phyloP scores from a whole-genome alignment of 164 flowering plant species.

The Chloranthus sessilifolius region DNA sequence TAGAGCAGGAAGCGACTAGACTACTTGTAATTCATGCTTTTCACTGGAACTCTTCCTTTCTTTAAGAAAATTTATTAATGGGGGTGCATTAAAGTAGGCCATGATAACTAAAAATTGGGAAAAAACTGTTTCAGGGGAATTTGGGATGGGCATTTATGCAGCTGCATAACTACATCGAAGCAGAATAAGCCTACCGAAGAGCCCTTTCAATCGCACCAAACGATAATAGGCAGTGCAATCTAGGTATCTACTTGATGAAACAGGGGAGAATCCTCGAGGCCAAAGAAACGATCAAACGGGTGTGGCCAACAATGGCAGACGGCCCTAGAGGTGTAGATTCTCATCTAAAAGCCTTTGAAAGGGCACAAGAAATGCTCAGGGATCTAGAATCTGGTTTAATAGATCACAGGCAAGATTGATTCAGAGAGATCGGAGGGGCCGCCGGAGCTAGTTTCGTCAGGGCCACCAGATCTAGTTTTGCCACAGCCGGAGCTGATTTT shows the following conservation, averaged over 20 bases:
- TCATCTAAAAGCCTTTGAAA: slow-evolving; percentile 93
- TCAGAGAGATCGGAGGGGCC: slow-evolving; percentile 72
- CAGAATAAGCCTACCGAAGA: slow-evolving; percentile 77
- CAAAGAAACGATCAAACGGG: slow-evolving; percentile 70
- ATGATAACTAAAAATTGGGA: no score
- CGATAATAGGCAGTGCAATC: slow-evolving; percentile 97
- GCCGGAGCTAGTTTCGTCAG: no score
- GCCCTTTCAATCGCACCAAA: slow-evolving; percentile 82
- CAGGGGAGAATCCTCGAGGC: slow-evolving; percentile 86
- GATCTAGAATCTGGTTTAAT: slow-evolving; percentile 82
- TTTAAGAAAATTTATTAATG: no score
- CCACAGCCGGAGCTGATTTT: no score
- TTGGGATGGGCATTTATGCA: slow-evolving; percentile 99
- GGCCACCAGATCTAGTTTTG: no score
- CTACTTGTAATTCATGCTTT: slow-evolving; percentile 51
- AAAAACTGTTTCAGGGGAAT: slow-evolving; percentile 69
- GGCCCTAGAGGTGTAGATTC: slow-evolving; percentile 95
- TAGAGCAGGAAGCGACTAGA: slow-evolving; percentile 95
- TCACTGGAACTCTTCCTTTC: no score
- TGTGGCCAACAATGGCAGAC: slow-evolving; percentile 68
- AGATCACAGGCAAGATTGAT: slow-evolving; percentile 52
- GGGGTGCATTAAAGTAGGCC: no score
- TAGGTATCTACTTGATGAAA: slow-evolving; percentile 97
- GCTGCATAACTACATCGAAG: slow-evolving; percentile 81
- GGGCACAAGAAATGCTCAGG: slow-evolving; percentile 94